These are phyloP conservation scores for Pestalotiopsis fici DNA, from an alignment of 2,329 filamentous ascomycete species.

Conservation along the genomic window DNA sequence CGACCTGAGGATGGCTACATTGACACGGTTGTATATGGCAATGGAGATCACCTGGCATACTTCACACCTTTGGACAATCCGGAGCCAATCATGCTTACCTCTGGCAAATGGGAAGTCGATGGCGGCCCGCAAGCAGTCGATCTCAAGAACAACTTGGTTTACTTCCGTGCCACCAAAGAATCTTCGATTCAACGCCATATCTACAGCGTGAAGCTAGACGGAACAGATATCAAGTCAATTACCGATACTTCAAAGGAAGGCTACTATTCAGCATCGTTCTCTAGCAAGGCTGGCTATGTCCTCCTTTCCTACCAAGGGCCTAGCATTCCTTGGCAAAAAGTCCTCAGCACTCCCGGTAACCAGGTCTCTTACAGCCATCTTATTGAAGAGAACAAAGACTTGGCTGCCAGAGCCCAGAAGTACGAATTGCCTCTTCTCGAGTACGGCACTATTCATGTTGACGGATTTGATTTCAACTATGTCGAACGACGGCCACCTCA, in stretches of 20 bases:
- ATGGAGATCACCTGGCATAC: conserved; percentile 90
- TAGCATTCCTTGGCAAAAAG: conserved; percentile 85
- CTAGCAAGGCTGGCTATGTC: conserved; percentile 76
- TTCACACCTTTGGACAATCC: conserved; percentile 85
- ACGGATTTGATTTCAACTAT: conserved; percentile 70
- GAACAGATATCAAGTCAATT: conserved; percentile 70
- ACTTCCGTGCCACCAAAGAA: conserved; percentile 86
- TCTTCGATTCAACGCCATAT: conserved; percentile 88
- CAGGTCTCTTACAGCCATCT: conserved; percentile 63
- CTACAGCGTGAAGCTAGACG: conserved; percentile 86
- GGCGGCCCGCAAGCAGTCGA: conserved; percentile 83
- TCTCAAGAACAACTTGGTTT: conserved; percentile 81
- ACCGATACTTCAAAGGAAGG: conserved; percentile 74
- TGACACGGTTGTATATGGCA: conserved; percentile 83
- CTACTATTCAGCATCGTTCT: conserved; percentile 85
- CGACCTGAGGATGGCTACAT: conserved; percentile 87
- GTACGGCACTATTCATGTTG: conserved; percentile 83
- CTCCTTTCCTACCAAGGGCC: conserved; percentile 86
- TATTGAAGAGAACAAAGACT: conserved; percentile 75
- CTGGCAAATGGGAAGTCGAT: conserved; percentile 90
- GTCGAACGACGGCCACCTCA: conserved; percentile 88
- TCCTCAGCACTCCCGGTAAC: conserved; percentile 79
- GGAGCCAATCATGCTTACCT: conserved; percentile 82
- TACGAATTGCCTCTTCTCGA: conserved; percentile 82
- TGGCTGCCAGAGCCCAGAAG: conserved; percentile 69